phyloP scores from a whole-genome alignment of 2,329 filamentous ascomycete genomes.

The Saccharata proteae region DNA sequence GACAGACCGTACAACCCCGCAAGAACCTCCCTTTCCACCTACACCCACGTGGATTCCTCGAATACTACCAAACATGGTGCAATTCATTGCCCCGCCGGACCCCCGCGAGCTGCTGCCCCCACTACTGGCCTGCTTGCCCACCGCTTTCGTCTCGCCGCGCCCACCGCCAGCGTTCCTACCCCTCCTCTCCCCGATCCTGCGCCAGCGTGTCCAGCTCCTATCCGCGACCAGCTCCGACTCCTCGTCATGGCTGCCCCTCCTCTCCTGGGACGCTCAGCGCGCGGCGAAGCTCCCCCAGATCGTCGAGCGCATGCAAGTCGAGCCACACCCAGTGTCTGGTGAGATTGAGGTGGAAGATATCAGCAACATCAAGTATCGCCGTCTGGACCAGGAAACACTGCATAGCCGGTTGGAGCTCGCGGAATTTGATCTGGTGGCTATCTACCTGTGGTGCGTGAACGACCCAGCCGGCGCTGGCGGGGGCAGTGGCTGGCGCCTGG shows the following conservation, averaged over 20 bases:
- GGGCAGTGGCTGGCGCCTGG: constrained; percentile 57
- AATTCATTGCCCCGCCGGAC: constrained; percentile 43
- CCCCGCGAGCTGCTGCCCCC: constrained; percentile 47
- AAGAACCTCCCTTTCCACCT: background rate
- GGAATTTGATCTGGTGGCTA: constrained; percentile 51
- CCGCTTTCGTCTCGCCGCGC: constrained; percentile 45
- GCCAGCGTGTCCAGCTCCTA: constrained; percentile 51
- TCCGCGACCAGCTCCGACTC: constrained; percentile 34
- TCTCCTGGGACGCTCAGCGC: constrained; percentile 53
- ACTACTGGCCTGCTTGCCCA: constrained; percentile 50
- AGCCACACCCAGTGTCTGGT: constrained; percentile 71
- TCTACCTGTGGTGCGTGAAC: constrained; percentile 56
- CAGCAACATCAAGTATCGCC: constrained; percentile 48
- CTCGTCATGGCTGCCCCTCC: constrained; percentile 60
- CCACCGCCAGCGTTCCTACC: constrained; percentile 50
- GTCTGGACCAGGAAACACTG: constrained; percentile 65
- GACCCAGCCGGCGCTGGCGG: constrained; percentile 50
- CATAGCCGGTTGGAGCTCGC: constrained; percentile 52
- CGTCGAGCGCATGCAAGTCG: constrained; percentile 50
- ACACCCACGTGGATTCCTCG: background rate
- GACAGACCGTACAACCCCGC: background rate
- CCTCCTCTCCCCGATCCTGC: constrained; percentile 50
- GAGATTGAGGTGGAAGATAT: constrained; percentile 67
- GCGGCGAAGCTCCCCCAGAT: constrained; percentile 49
- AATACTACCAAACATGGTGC: constrained; percentile 34